These are phyloP conservation scores for Populus pruinosa DNA, from an alignment of 345 rosid genomes.

Conservation along the genomic window DNA sequence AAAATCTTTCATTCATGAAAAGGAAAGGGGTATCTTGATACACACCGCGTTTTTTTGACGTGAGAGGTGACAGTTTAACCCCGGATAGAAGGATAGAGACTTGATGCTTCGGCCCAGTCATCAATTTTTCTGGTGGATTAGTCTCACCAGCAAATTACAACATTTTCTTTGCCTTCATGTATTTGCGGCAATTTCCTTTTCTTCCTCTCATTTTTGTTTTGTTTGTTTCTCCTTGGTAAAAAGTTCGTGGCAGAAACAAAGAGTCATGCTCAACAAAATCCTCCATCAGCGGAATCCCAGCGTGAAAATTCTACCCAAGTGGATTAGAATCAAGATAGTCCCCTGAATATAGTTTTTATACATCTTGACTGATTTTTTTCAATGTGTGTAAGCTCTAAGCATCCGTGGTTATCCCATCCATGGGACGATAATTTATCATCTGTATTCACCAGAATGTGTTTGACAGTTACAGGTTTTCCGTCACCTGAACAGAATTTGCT, in stretches of 20 bases:
- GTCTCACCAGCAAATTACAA: neutral
- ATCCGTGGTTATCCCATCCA: neutral
- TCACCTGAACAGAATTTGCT: neutral
- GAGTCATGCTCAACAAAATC: neutral
- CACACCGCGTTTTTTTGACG: too few species aligned
- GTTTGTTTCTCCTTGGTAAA: neutral
- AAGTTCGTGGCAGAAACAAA: neutral
- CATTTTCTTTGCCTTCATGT: neutral
- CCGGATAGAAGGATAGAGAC: neutral
- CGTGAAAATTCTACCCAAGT: neutral
- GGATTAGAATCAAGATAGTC: neutral
- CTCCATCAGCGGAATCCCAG: neutral
- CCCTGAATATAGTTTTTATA: neutral
- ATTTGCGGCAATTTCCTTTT: neutral
- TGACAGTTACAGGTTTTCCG: neutral
- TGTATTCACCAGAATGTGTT: neutral
- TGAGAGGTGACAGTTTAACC: too few species aligned
- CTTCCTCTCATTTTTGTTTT: neutral
- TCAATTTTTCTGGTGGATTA: neutral
- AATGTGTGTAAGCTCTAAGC: neutral
- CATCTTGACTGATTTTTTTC: neutral
- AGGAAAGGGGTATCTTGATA: too few species aligned
- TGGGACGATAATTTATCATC: neutral
- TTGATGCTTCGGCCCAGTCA: neutral
- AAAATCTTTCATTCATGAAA: too few species aligned